Evolutionary conservation across 805 yeast species (phyloP).

Genomic region (Teunomyces pallodes): DNA sequence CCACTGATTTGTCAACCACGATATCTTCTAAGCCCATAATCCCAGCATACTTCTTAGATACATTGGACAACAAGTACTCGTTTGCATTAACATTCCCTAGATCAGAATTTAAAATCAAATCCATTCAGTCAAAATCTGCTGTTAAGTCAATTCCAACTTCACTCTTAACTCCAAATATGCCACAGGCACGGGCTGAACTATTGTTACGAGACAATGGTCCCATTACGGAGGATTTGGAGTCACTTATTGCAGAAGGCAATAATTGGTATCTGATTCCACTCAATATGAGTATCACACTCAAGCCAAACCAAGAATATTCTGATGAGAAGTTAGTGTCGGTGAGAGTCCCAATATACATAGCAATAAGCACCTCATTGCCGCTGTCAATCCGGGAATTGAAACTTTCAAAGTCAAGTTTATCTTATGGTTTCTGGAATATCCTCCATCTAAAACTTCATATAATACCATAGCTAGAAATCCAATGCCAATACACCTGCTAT

Average conservation of each 20-base stretch:
- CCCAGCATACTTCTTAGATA: slow-evolving; percentile 11
- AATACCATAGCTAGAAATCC: slow-evolving; percentile 41
- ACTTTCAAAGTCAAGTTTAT: slow-evolving; percentile 15
- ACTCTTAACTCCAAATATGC: slow-evolving; percentile 26
- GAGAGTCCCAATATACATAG: slow-evolving; percentile 30
- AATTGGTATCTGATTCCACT: slow-evolving; percentile 40
- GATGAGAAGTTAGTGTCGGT: slow-evolving; percentile 3
- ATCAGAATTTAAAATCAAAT: slow-evolving; percentile 19
- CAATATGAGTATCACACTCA: slow-evolving; percentile 8
- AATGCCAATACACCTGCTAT: slow-evolving; percentile 56
- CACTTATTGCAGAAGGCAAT: slow-evolving; percentile 20
- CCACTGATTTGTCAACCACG: slow-evolving; percentile 16
- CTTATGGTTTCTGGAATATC: slow-evolving; percentile 27
- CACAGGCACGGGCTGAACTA: slow-evolving; percentile 30
- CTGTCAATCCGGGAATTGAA: slow-evolving; percentile 14
- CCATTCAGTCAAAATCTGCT: slow-evolving; percentile 13
- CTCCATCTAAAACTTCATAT: not conserved
- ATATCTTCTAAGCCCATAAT: slow-evolving; percentile 22
- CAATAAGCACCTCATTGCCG: slow-evolving; percentile 25
- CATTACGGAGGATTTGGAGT: slow-evolving; percentile 7
- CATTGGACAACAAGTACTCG: not conserved
- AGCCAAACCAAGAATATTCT: no score
- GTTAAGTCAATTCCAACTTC: slow-evolving; percentile 36
- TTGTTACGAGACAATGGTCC: slow-evolving; percentile 16
- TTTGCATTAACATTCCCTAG: slow-evolving; percentile 24